Conservation (phyloP, 2,329 filamentous ascomycete genomes). For the Thielaviopsis cerberus region DNA sequence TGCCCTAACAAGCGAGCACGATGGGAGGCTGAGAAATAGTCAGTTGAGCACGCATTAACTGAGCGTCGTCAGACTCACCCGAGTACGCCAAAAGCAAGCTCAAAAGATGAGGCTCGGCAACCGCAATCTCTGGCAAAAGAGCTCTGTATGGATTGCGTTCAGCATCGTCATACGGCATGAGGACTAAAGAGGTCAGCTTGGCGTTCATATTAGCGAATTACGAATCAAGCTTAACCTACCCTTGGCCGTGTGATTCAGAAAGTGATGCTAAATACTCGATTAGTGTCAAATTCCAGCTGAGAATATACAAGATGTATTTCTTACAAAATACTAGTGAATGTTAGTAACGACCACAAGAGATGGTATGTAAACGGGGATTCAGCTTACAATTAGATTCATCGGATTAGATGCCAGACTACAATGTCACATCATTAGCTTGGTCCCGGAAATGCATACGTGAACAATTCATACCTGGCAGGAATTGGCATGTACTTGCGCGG, state of each 20-base stretch:
- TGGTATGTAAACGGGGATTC: neutral
- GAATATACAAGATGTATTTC: constrained; percentile 12
- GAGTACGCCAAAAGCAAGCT: constrained; percentile 66
- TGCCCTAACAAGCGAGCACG: constrained; percentile 57
- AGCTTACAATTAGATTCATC: constrained; percentile 51
- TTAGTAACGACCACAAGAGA: constrained; percentile 13
- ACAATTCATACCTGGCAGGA: constrained; percentile 20
- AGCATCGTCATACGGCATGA: constrained; percentile 32
- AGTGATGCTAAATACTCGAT: constrained; percentile 27
- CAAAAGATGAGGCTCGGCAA: constrained; percentile 51
- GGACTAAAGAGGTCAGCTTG: no score
- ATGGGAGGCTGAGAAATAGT: constrained; percentile 41
- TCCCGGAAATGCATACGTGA: neutral
- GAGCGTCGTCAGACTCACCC: constrained; percentile 16
- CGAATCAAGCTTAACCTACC: constrained; percentile 34
- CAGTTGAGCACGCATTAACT: neutral
- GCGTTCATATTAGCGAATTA: no score
- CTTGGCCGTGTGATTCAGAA: constrained; percentile 63
- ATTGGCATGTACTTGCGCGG: constrained; percentile 30
- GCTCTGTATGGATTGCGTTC: constrained; percentile 34
- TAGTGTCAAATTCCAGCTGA: no score
- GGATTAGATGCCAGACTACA: constrained; percentile 44
- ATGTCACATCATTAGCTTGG: neutral
- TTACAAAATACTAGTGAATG: constrained; percentile 28
- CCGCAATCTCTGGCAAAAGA: constrained; percentile 40